phyloP scores from a whole-genome alignment of 805 yeast genomes.

The Brettanomyces bruxellensis region DNA sequence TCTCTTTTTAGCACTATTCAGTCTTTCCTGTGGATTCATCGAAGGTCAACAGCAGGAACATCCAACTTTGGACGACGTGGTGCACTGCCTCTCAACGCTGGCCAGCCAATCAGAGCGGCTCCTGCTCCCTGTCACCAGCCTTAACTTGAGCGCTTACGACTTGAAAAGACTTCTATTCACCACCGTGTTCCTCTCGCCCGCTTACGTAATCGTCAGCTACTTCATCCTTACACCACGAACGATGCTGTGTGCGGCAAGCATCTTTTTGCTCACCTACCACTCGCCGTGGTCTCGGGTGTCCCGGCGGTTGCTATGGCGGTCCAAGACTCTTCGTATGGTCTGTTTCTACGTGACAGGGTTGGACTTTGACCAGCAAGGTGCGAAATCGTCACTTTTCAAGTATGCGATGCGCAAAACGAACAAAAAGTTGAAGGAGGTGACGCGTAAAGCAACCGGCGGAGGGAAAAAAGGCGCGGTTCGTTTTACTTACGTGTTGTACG shows the following conservation, averaged over 20 bases:
- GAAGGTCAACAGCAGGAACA: conserved; percentile 49
- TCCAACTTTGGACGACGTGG: conserved; percentile 83
- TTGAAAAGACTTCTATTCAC: conserved; percentile 74
- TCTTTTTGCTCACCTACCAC: conserved; percentile 69
- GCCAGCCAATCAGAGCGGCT: conserved; percentile 70
- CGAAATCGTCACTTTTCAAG: conserved; percentile 33
- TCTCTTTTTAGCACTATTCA: conserved; percentile 49
- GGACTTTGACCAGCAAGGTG: conserved; percentile 42
- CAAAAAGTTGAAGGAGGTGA: conserved; percentile 23
- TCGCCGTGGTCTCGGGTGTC: conserved; percentile 79
- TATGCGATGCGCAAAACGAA: conserved; percentile 48
- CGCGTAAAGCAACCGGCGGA: conserved; percentile 6
- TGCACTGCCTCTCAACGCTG: conserved; percentile 65
- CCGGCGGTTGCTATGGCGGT: conserved; percentile 78
- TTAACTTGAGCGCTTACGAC: conserved; percentile 70
- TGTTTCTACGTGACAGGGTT: conserved; percentile 83
- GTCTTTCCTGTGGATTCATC: conserved; percentile 47
- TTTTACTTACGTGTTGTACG: conserved; percentile 87
- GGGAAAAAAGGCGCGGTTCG: conserved; percentile 40
- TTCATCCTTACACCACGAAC: conserved; percentile 65
- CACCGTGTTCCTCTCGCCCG: conserved; percentile 77
- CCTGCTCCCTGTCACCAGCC: conserved; percentile 67
- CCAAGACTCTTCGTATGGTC: conserved; percentile 56
- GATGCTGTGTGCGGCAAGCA: conserved; percentile 49
- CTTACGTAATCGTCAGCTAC: conserved; percentile 62